Percentiles rank a stretch among this genome's conserved stretches.
Evolutionary conservation across 169 alveolate species (phyloP).

Genomic region (Eimeria maxima): DNA sequence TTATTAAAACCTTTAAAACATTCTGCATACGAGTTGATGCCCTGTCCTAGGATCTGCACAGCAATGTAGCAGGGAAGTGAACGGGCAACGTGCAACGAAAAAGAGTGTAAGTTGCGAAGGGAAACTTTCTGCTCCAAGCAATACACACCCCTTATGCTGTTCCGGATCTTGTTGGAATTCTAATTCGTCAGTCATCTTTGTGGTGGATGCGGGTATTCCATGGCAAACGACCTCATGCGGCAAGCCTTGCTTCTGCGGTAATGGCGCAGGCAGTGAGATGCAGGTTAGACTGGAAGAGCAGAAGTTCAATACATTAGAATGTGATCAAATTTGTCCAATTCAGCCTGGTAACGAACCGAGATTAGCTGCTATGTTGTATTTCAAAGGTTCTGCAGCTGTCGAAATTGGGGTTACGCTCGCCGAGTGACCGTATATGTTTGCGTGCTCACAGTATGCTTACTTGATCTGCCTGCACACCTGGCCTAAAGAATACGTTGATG

Average conservation of each 20-base stretch:
- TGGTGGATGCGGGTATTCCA: not conserved
- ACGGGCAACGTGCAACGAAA: not conserved
- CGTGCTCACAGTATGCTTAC: not conserved
- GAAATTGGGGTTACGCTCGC: not conserved
- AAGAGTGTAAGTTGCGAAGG: not conserved
- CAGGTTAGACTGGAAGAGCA: not conserved
- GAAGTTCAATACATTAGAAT: not conserved
- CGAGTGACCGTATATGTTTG: not conserved
- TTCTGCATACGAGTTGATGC: not conserved
- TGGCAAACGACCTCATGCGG: not conserved
- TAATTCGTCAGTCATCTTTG: not conserved
- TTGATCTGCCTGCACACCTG: not conserved
- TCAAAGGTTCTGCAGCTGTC: no score
- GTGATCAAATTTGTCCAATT: not conserved
- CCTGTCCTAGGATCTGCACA: not conserved
- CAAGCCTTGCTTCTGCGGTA: not conserved
- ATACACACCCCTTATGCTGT: not conserved
- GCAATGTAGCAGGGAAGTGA: not conserved
- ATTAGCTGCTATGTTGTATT: not conserved
- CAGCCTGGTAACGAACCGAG: not conserved
- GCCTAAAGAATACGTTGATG: not conserved
- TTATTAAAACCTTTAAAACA: not conserved
- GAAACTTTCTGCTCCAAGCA: not conserved
- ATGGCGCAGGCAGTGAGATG: not conserved
- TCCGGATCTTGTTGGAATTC: not conserved